Evolutionary conservation across 495 filamentous ascomycete genomes (phyloP).

Genomic region (Penicillium pancosmium): DNA sequence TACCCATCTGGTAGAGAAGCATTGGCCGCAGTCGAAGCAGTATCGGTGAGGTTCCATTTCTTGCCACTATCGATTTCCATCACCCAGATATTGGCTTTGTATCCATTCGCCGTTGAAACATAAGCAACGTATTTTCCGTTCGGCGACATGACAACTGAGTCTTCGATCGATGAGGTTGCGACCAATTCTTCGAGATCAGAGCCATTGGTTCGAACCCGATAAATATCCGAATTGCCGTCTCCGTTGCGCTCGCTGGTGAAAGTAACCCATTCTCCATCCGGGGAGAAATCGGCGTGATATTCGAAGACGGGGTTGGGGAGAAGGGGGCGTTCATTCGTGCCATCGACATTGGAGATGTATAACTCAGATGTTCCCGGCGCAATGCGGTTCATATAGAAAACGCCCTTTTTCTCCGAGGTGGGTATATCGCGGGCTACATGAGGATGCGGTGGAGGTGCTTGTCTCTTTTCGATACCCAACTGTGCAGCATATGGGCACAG

Average conservation of each 20-base stretch:
- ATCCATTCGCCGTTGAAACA: constrained; percentile 29
- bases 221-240: constrained; percentile 37
- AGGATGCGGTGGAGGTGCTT: neutral
- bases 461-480: constrained; percentile 9
- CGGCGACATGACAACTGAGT: constrained; percentile 31
- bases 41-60: constrained; percentile 32
- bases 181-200: constrained; percentile 27
- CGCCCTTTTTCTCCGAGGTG: constrained; percentile 21
- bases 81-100: constrained; percentile 32
- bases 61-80: constrained; percentile 27
- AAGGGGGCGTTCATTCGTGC: constrained; percentile 33
- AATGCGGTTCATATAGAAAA: constrained; percentile 41
- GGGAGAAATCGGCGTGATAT: constrained; percentile 39
- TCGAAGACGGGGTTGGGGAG: constrained; percentile 34
- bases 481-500: constrained; percentile 14
- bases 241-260: constrained; percentile 35
- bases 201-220: constrained; percentile 29
- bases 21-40: constrained; percentile 12
- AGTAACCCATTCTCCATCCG: constrained; percentile 33
- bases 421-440: neutral
- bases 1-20: constrained; percentile 27
- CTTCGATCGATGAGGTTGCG: constrained; percentile 27
- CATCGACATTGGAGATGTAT: constrained; percentile 37
- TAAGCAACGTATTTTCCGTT: constrained; percentile 30
- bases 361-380: constrained; percentile 32